Evolutionary conservation across 2,329 filamentous ascomycete species (phyloP).

Genomic region (Xylaria arbuscula): DNA sequence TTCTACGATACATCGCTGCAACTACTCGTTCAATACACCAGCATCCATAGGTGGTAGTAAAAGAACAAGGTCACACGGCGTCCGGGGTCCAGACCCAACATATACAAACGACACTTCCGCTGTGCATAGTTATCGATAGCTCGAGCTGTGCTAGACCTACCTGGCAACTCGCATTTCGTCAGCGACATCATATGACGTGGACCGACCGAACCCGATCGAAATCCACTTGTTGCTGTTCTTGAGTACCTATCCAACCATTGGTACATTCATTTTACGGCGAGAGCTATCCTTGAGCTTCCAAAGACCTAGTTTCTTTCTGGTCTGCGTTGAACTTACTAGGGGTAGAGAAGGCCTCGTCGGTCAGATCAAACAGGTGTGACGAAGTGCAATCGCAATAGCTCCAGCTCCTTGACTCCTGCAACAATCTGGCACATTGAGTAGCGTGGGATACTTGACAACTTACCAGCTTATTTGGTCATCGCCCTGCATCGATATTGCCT

Average conservation of each 20-base stretch:
- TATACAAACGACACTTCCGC: slow-evolving; percentile 21
- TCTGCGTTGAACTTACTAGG: not conserved
- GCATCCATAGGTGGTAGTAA: slow-evolving; percentile 15
- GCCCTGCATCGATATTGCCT: slow-evolving; percentile 34
- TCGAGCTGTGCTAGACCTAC: slow-evolving; percentile 19
- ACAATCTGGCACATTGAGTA: slow-evolving; percentile 18
- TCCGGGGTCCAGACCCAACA: slow-evolving; percentile 12
- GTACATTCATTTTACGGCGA: slow-evolving; percentile 15
- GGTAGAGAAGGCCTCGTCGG: slow-evolving; percentile 13
- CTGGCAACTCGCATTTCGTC: slow-evolving; percentile 11
- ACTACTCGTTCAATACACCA: slow-evolving; percentile 19
- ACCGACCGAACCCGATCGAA: slow-evolving; percentile 20
- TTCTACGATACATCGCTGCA: slow-evolving; percentile 25
- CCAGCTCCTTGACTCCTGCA: slow-evolving; percentile 18
- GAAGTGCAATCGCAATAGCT: slow-evolving; percentile 23
- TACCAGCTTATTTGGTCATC: slow-evolving; percentile 25
- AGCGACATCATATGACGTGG: slow-evolving; percentile 16
- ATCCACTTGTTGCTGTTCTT: slow-evolving; percentile 24
- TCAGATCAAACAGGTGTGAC: slow-evolving; percentile 20
- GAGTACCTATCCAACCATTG: slow-evolving; percentile 10
- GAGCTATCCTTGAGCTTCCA: slow-evolving; percentile 8
- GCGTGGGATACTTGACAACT: slow-evolving; percentile 31
- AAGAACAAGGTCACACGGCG: slow-evolving; percentile 20
- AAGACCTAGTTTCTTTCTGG: slow-evolving; percentile 9
- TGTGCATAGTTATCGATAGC: slow-evolving; percentile 24